A percentile compares a stretch with the other conserved stretches of the same genome.
These are phyloP conservation scores for Pisolithus tinctorius DNA, from an alignment of 768 basidiomycete genomes.

Conservation along the genomic window DNA sequence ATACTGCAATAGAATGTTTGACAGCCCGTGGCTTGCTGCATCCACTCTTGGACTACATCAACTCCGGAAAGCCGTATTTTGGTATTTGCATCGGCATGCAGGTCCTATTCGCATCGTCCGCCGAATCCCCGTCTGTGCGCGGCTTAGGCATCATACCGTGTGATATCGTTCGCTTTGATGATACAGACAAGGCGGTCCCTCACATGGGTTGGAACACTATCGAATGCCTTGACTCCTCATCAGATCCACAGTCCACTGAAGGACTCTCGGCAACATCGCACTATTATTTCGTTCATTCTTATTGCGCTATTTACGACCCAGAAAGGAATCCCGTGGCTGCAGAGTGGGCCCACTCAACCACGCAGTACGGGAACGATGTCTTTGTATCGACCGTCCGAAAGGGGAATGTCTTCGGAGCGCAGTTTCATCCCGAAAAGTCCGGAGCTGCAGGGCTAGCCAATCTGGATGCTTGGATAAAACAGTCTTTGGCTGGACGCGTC, in stretches of 20 bases:
- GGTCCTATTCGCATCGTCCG: constrained; percentile 82
- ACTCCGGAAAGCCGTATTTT: constrained; percentile 88
- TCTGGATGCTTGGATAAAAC: constrained; percentile 72
- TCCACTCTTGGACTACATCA: constrained; percentile 76
- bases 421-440: constrained; percentile 99
- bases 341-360: constrained; percentile 77
- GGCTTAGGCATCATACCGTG: constrained; percentile 87
- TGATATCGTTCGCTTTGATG: constrained; percentile 67
- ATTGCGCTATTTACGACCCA: constrained; percentile 70
- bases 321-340: constrained; percentile 47
- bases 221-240: constrained; percentile 43
- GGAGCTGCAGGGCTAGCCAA: constrained; percentile 80
- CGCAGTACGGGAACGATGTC: constrained; percentile 90
- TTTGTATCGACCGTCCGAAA: constrained; percentile 82
- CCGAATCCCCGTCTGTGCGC: constrained; percentile 60
- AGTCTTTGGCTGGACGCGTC: constrained; percentile 38
- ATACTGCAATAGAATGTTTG: constrained; percentile 78
- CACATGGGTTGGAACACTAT: constrained; percentile 97
- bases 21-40: constrained; percentile 64
- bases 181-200: constrained; percentile 78
- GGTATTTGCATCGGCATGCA: constrained; percentile 99
- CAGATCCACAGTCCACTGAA: constrained; percentile 33
- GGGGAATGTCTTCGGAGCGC: constrained; percentile 83
- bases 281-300: constrained; percentile 99
- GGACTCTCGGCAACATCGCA: constrained; percentile 49